Percentiles rank a stretch among this genome's conserved stretches.
These are phyloP conservation scores for Cutaneotrichosporon sp. DNA, from an alignment of 1,284 basidiomycete genomes.

Conservation along the genomic window DNA sequence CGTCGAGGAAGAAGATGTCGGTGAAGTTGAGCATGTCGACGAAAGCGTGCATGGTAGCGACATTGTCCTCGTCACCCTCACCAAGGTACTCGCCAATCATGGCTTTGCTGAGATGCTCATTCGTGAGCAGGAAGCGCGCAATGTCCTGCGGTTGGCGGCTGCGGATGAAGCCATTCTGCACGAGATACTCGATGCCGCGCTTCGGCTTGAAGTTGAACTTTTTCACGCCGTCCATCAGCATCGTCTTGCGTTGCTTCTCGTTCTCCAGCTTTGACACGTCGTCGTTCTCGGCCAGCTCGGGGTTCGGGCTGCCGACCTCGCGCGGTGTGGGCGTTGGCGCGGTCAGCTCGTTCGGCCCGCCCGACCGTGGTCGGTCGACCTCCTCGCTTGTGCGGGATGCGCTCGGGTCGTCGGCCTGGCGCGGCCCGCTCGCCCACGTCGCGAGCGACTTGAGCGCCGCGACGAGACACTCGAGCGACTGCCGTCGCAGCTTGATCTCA, in stretches of 20 bases:
- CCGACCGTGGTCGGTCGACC: slow-evolving; percentile 2
- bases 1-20: slow-evolving; percentile 74
- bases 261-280: slow-evolving; percentile 92
- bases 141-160: slow-evolving; percentile 71
- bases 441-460: slow-evolving; percentile 82
- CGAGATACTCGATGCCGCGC: slow-evolving; percentile 82
- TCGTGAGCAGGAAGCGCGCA: slow-evolving; percentile 78
- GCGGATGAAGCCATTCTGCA: slow-evolving; percentile 84
- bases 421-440: slow-evolving; percentile 66
- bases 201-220: slow-evolving; percentile 99
- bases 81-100: slow-evolving; percentile 98
- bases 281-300: slow-evolving; percentile 51
- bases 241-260: slow-evolving; percentile 96
- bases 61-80: slow-evolving; percentile 81
- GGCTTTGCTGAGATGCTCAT: slow-evolving; percentile 90
- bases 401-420: slow-evolving; percentile 16
- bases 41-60: slow-evolving; percentile 93
- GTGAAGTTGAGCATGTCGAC: slow-evolving; percentile 85
- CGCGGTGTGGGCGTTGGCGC: slow-evolving; percentile 56
- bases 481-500: slow-evolving; percentile 76
- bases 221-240: slow-evolving; percentile 88
- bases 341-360: slow-evolving; percentile 22
- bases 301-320: slow-evolving; percentile 51
- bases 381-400: slow-evolving; percentile 28
- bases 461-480: slow-evolving; percentile 84